Base-by-base conservation (phyloP, 768 basidiomycete genomes). In the Mycena rosella region DNA sequence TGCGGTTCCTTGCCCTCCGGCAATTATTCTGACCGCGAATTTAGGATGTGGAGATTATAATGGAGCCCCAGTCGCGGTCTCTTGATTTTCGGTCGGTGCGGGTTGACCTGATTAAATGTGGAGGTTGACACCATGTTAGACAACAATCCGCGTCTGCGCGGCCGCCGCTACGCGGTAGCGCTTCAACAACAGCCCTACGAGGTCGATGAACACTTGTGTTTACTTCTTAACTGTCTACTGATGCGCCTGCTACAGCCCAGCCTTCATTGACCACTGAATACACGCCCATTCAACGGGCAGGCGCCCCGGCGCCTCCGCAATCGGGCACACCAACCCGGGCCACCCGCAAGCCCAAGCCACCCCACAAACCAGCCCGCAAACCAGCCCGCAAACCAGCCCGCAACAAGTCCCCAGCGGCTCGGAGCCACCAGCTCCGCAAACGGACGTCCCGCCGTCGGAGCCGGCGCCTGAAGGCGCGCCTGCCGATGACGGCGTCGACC, bases 21-120 rank as follows among this genome's bases (percentile, higher is more conserved):
- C 15, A 22, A 29, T 38, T 54, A 27, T 52, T 44, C 52, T 69
- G 49, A 61, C 51, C 24, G 60, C 44, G 38, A 34, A 62, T 27
- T 47, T 64, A 95, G 91, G 91, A 97, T 76, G 85, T 97, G 69
- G 96, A 97, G 82, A 93, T 97, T 71, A 95, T 97, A 60, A 91
- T 95, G 88, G 94, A 97, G 73, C 89, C 89, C 3, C 82, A 89
- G 11, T 78, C 88, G 20, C 90, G 89, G 61, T 91, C 90, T 6
- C 79, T 93, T 22, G 93, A 95, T 80, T 88, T 95, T 74, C 86
- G 93, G 91, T 91, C 75, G 59, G 81, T 69, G 40, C n/a, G n/a
- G 24, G 9, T 22, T 55, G 5, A 42, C 44, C 27, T 15, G n/a
- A 22, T 30, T 20, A 20, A 22, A 36, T 2, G n/a, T 54, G 15